A percentile compares a stretch with the other conserved stretches of the same genome.
Evolutionary conservation across 768 basidiomycete species (phyloP).

Genomic region (Dendrothele bispora): DNA sequence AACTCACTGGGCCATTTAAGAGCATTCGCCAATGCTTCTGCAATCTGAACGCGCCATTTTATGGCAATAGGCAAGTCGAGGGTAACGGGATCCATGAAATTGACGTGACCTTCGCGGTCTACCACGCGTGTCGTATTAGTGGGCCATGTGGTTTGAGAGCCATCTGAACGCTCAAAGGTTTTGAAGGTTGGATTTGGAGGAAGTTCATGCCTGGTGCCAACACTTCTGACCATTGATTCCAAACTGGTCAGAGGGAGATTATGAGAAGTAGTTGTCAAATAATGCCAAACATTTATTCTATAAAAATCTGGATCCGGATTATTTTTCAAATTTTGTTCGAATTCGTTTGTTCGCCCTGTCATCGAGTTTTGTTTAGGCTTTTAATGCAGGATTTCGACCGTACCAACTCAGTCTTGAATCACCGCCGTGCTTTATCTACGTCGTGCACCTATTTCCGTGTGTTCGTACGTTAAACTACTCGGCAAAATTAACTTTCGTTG

Average conservation of each 20-base stretch:
- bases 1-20: slow-evolving; percentile 53
- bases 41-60: slow-evolving; percentile 56
- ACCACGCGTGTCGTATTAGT: slow-evolving; percentile 50
- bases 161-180: slow-evolving; percentile 65
- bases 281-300: no score
- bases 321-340: no score
- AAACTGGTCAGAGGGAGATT: no score
- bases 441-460: slow-evolving; percentile 1
- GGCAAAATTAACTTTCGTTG: slow-evolving; percentile 3
- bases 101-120: slow-evolving; percentile 64
- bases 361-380: no score
- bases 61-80: slow-evolving; percentile 50
- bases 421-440: slow-evolving; percentile 11
- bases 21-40: slow-evolving; percentile 38
- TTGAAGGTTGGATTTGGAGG: slow-evolving; percentile 56
- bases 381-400: no score
- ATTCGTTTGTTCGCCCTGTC: no score
- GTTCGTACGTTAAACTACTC: slow-evolving; percentile 9
- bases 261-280: no score
- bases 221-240: slow-evolving; percentile 7
- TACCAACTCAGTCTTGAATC: no score
- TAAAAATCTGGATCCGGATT: no score
- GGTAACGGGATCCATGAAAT: slow-evolving; percentile 61
- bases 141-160: slow-evolving; percentile 54
- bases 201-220: slow-evolving; percentile 30